phyloP scores from a whole-genome alignment of 192 early-diverging fungal species.

The Coemansia sp. region DNA sequence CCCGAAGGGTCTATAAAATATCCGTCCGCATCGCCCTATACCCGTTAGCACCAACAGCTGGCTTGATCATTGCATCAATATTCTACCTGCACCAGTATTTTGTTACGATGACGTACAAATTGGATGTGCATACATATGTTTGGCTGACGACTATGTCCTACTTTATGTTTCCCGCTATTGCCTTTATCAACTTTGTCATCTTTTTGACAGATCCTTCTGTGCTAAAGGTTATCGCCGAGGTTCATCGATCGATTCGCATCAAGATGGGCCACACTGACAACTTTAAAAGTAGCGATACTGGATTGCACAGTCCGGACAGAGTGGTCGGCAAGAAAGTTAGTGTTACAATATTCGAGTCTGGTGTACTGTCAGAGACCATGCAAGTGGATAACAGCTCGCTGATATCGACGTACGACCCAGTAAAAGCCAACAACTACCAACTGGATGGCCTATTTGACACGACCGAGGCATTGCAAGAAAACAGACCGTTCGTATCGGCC shows the following conservation, averaged over 20 bases:
- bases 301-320: background rate
- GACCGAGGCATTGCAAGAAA: conserved; percentile 15
- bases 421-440: background rate
- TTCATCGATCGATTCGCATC: background rate
- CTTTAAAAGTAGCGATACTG: background rate
- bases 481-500: conserved; percentile 2
- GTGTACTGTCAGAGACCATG: background rate
- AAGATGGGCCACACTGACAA: background rate
- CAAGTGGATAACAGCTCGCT: conserved; percentile 5
- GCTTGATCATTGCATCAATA: conserved; percentile 11
- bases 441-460: background rate
- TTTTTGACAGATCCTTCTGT: conserved; percentile 37
- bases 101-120: conserved; percentile 21
- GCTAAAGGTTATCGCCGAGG: conserved; percentile 19
- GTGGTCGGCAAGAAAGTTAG: background rate
- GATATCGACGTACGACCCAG: background rate
- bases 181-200: conserved; percentile 32
- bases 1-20: conserved; percentile 29
- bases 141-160: conserved; percentile 9
- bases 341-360: conserved; percentile 16
- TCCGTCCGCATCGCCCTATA: conserved; percentile 45
- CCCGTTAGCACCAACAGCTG: conserved; percentile 25
- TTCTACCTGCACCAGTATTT: conserved; percentile 28
- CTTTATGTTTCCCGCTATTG: conserved; percentile 10
- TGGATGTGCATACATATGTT: conserved; percentile 4